Percentiles rank a stretch among this genome's conserved stretches.
These are phyloP conservation scores for Gardenia jasminoides DNA, from an alignment of 257 asterid genomes.

Conservation along the genomic window DNA sequence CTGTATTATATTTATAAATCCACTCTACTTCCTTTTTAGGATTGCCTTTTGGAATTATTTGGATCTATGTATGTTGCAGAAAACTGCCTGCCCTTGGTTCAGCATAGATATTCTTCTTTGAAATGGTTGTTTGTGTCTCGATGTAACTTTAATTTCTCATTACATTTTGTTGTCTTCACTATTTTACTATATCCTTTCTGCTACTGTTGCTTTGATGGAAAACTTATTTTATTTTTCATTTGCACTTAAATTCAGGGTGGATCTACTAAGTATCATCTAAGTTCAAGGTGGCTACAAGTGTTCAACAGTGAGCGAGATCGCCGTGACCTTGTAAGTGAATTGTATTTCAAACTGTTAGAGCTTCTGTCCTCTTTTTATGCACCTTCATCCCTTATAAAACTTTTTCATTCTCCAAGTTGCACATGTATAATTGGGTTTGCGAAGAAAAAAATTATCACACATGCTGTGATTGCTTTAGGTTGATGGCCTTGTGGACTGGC, in stretches of 20 bases:
- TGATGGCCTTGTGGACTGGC: neutral
- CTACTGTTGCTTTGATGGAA: neutral
- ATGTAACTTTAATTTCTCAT: neutral
- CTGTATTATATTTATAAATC: neutral
- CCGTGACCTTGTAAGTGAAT: slow-evolving; percentile 92
- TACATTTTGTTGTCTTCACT: neutral
- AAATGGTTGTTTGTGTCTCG: neutral
- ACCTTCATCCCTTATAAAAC: neutral
- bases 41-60: neutral
- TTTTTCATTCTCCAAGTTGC: neutral
- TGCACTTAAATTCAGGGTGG: slow-evolving; percentile 67
- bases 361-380: neutral
- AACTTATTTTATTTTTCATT: slow-evolving; percentile 1
- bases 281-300: slow-evolving; percentile 90
- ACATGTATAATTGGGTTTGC: neutral
- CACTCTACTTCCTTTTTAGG: neutral
- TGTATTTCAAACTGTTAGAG: slow-evolving; percentile 1
- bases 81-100: neutral
- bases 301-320: slow-evolving; percentile 96
- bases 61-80: neutral
- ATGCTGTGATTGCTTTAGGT: neutral
- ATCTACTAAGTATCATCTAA: slow-evolving; percentile 88
- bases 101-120: neutral
- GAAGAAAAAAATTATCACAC: neutral
- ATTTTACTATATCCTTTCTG: neutral